Evolutionary conservation across 1,284 basidiomycete genomes (phyloP).

Genomic region (Porogramme epimiltina): DNA sequence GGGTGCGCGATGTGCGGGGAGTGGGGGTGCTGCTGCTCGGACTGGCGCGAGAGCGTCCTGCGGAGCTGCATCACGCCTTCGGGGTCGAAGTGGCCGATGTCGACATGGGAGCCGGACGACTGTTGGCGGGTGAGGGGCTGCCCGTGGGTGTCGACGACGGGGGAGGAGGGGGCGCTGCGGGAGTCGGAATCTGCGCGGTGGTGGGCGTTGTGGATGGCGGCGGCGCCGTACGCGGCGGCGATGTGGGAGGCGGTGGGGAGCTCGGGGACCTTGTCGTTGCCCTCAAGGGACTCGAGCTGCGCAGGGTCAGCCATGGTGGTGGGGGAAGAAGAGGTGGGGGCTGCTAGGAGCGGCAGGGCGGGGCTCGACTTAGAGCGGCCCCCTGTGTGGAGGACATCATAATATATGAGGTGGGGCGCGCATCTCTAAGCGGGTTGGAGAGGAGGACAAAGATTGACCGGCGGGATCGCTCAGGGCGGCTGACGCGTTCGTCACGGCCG

Average conservation of each 20-base stretch:
- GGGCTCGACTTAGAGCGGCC: background rate
- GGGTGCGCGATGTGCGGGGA: background rate
- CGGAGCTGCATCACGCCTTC: slow-evolving; percentile 34
- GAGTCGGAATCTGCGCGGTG: background rate
- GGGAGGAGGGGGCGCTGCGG: background rate
- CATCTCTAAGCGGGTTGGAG: too few relatives aligned
- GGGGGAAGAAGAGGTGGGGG: background rate
- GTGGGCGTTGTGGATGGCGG: slow-evolving; percentile 20
- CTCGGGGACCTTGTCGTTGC: slow-evolving; percentile 25
- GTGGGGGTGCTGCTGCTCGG: slow-evolving; percentile 9
- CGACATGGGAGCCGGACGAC: slow-evolving; percentile 18
- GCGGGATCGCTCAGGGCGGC: too few relatives aligned
- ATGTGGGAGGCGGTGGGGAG: slow-evolving; percentile 21
- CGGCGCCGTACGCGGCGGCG: slow-evolving; percentile 19
- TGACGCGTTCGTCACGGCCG: too few relatives aligned
- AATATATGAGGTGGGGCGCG: too few relatives aligned
- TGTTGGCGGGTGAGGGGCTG: slow-evolving; percentile 2
- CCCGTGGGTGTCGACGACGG: background rate
- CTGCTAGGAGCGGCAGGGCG: background rate
- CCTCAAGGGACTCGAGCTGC: slow-evolving; percentile 23
- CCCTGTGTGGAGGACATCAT: background rate
- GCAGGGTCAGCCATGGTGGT: slow-evolving; percentile 23
- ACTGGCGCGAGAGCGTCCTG: slow-evolving; percentile 27
- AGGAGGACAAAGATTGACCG: too few relatives aligned
- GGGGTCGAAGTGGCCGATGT: slow-evolving; percentile 33